Evolutionary conservation across 805 yeast genomes (phyloP), one percentile per base, ranked within the genome.

Genomic region (Saccharomycopsis sp.): DNA sequence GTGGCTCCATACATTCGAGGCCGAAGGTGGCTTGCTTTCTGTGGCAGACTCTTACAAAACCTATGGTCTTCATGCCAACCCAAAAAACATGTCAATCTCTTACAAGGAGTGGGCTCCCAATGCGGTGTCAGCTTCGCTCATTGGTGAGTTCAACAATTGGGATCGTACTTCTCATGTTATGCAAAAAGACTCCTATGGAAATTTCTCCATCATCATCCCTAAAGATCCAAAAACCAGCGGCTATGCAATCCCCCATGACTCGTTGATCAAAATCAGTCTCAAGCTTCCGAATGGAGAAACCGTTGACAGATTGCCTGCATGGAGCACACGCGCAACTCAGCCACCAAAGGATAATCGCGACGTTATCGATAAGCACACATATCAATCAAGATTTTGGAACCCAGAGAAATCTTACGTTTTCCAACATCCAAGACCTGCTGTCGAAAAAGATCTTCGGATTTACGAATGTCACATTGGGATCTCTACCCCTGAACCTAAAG

Each of bases 381-480:
- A 83, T 57, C 96, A 92, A 50, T 94, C 89, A 5, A 68, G 94
- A 40, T 89, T 85, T 60, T 89, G 97, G 97, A 84, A 89, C 58
- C 96, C 96, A 1, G 56, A 65, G 1, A 42, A 50, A 0, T 25
- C 46, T 1, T 84, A 85, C 57, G 41, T 53, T 20, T 85, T 83
- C 64, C 71, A 78, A 57, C 59, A 84, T 57, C 39, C 59, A 26
- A 67, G 94, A 49, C 96, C 96, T 0, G 53, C 54, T 6, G 61
- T 73, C 22, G 70, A 69, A 1, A 62, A 60, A 31, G 70, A 75
- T 8, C 62, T 81, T 48, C 77, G 82, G 57, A 82, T 89, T 42
- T 89, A 89, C 61, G 98, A 89, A 62, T 96, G 96, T 23, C 98
- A 89, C 57, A 75, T 84, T 20, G 98, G 98, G 22, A 89, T 89